Evolutionary conservation across 106 monocot species (phyloP).

Genomic region (Dactylorhiza incarnata): DNA sequence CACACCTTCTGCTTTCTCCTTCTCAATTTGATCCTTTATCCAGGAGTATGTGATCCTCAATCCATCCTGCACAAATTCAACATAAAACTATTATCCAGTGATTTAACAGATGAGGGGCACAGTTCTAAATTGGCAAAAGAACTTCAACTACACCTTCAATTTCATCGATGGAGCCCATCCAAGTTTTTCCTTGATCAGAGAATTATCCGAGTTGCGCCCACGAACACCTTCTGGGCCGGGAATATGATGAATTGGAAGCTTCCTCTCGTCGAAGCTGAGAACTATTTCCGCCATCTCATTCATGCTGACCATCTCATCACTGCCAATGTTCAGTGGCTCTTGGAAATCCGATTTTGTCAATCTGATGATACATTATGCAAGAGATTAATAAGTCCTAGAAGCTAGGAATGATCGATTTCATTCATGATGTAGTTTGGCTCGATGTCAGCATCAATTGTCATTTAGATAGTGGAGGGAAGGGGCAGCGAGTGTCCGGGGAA

Average conservation of each 20-base stretch:
- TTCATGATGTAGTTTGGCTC: no score
- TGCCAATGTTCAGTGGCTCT: constrained; percentile 88
- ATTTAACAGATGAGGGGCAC: background rate
- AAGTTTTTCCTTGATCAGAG: constrained; percentile 86
- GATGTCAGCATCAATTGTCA: no score
- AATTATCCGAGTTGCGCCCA: constrained; percentile 91
- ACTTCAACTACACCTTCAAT: constrained; percentile 42
- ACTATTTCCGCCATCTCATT: constrained; percentile 93
- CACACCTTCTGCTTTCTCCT: constrained; percentile 56
- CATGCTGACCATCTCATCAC: constrained; percentile 98
- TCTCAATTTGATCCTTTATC: constrained; percentile 94
- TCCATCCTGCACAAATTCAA: constrained; percentile 57
- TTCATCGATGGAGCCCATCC: constrained; percentile 95
- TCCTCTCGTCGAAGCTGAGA: constrained; percentile 78
- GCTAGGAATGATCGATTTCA: background rate
- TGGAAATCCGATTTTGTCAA: constrained; percentile 86
- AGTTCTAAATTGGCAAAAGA: background rate
- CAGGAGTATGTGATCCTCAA: constrained; percentile 90
- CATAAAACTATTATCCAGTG: background rate
- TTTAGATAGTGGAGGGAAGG: no score
- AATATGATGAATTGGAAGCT: constrained; percentile 93
- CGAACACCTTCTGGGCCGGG: constrained; percentile 97
- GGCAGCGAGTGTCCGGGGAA: no score
- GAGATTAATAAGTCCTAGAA: background rate
- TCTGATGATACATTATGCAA: constrained; percentile 17